Conservation (phyloP, 2,329 filamentous ascomycete species). For the Tolypocladium album region DNA sequence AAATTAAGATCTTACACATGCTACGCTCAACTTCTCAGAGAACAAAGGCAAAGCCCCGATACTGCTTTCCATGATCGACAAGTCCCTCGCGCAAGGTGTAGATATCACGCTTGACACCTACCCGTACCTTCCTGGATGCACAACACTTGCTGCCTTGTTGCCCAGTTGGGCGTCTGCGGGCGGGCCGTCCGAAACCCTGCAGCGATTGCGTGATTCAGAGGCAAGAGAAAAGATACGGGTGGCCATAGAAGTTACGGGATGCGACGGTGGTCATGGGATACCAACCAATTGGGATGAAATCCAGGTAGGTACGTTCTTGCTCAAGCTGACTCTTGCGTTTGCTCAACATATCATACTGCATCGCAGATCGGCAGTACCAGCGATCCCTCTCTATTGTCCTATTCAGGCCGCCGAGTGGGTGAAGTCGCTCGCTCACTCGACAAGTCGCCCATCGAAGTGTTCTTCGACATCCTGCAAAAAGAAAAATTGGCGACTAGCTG, state of each 20-base stretch:
- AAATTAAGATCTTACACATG: conserved; percentile 10
- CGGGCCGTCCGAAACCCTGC: conserved; percentile 9
- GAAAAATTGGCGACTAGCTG: conserved; percentile 12
- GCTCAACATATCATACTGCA: not conserved
- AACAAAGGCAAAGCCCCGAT: conserved; percentile 11
- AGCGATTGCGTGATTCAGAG: conserved; percentile 7
- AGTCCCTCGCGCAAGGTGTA: conserved; percentile 6
- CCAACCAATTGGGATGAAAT: conserved; percentile 15
- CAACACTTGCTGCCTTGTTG: conserved; percentile 11
- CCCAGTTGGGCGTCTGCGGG: conserved; percentile 14
- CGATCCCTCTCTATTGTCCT: conserved; percentile 5
- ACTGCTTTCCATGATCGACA: conserved; percentile 11
- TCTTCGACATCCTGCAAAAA: conserved; percentile 10
- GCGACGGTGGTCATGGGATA: conserved; percentile 15
- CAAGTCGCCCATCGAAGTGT: conserved; percentile 9
- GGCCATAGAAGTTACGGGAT: conserved; percentile 11
- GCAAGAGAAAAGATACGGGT: conserved; percentile 10
- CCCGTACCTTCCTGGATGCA: conserved; percentile 12
- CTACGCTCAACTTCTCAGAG: conserved; percentile 12
- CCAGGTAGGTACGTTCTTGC: conserved; percentile 4
- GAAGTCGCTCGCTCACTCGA: conserved; percentile 6
- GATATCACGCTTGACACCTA: conserved; percentile 14
- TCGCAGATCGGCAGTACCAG: conserved; percentile 7
- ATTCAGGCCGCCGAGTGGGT: conserved; percentile 8
- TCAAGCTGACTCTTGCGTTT: not conserved